These are phyloP conservation scores for Aspergillus sojae DNA, from an alignment of 2,329 filamentous ascomycete species.

Conservation along the genomic window DNA sequence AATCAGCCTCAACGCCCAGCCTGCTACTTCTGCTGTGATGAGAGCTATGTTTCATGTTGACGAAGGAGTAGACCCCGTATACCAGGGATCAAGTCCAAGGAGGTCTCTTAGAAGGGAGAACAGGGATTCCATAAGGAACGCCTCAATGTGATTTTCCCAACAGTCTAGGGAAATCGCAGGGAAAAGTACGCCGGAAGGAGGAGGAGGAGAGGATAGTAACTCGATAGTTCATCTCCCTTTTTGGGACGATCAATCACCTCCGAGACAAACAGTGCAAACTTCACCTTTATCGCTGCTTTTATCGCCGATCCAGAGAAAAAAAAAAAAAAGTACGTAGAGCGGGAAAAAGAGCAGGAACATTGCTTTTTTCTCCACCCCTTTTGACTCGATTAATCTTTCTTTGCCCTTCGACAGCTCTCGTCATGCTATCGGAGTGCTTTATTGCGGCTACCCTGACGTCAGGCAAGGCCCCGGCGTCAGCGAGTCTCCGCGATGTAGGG, in stretches of 20 bases:
- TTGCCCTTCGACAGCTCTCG: conserved; percentile 18
- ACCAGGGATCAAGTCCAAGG: background rate
- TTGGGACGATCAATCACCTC: background rate
- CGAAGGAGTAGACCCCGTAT: background rate
- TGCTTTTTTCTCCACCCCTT: background rate
- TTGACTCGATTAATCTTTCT: background rate
- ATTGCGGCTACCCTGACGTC: conserved; percentile 48
- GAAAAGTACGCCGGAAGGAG: background rate
- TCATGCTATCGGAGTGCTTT: conserved; percentile 54
- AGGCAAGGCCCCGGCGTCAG: conserved; percentile 46
- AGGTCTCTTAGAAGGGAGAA: conserved; percentile 15
- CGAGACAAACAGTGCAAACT: conserved; percentile 40
- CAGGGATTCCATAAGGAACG: conserved; percentile 10
- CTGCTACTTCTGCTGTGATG: background rate
- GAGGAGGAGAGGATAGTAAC: background rate
- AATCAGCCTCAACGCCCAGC: background rate
- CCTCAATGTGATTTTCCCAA: background rate
- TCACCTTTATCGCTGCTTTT: conserved; percentile 27
- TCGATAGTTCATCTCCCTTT: background rate
- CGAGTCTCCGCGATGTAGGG: conserved; percentile 72
- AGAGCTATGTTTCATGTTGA: background rate
- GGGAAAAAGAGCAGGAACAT: conserved; percentile 10
- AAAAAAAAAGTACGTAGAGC: conserved; percentile 14
- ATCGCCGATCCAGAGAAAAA: conserved; percentile 22
- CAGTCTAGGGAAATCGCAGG: background rate